phyloP scores from a whole-genome alignment of 305 asterid species.

The Fraxinus baroniana region DNA sequence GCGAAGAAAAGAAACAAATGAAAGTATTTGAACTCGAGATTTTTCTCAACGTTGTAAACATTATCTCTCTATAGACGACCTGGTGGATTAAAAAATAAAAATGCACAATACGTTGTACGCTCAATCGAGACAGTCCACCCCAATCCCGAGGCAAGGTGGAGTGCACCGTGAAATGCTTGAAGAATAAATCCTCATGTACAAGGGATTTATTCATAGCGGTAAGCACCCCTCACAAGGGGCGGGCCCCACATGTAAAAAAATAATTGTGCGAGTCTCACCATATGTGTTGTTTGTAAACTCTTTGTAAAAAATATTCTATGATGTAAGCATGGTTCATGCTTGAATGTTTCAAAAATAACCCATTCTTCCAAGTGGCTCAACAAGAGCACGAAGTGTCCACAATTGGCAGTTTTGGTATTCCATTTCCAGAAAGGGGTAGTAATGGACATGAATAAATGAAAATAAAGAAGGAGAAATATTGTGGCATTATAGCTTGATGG shows the following conservation, averaged over 20 bases:
- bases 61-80: background rate
- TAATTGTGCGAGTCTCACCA: too few relatives aligned
- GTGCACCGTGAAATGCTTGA: background rate
- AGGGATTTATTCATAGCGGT: too few relatives aligned
- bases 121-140: background rate
- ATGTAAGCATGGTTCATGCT: too few relatives aligned
- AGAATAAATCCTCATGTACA: too few relatives aligned
- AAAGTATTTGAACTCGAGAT: background rate
- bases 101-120: too few relatives aligned
- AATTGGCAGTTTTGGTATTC: slow-evolving; percentile 6
- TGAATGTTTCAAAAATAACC: background rate
- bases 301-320: too few relatives aligned
- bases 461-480: background rate
- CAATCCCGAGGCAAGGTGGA: too few relatives aligned
- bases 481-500: background rate
- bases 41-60: background rate
- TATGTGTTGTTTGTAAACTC: too few relatives aligned
- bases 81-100: background rate
- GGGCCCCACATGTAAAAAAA: too few relatives aligned
- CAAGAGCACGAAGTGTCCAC: background rate
- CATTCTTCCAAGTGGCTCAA: background rate
- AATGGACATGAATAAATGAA: background rate
- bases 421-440: background rate
- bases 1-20: too few relatives aligned
- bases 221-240: too few relatives aligned